Conservation (phyloP, 1,139 yeast species). For the Sugiyamaella neomexicana region DNA sequence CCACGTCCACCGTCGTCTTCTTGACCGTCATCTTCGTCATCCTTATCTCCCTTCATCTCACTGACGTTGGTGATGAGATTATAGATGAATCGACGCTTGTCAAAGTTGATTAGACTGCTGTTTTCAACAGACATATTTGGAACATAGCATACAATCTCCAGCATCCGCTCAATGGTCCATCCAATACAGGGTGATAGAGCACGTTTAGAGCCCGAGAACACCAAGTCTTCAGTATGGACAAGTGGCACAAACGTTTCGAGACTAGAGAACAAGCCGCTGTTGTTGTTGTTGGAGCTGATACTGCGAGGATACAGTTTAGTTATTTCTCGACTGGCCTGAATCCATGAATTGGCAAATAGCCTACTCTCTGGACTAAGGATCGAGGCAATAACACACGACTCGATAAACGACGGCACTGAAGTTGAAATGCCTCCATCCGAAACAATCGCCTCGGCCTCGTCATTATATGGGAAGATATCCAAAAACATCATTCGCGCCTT, state of each 20-base stretch:
- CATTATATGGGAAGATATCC: constrained; percentile 54
- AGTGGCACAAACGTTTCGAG: constrained; percentile 46
- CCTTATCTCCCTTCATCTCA: constrained; percentile 40
- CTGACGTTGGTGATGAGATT: constrained; percentile 53
- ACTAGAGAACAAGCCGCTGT: constrained; percentile 19
- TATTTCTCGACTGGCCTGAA: constrained; percentile 50
- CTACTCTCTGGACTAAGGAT: constrained; percentile 81
- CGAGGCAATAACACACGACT: constrained; percentile 74
- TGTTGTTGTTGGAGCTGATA: constrained; percentile 3
- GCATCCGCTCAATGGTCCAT: constrained; percentile 61
- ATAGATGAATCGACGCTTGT: constrained; percentile 63
- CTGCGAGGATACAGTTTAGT: constrained; percentile 25
- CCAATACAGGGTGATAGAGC: constrained; percentile 81
- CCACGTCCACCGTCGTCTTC: constrained; percentile 24
- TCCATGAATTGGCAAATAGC: constrained; percentile 64
- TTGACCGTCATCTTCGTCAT: constrained; percentile 11
- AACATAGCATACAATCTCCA: constrained; percentile 65
- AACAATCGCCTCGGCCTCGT: constrained; percentile 20
- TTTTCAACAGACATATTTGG: constrained; percentile 66
- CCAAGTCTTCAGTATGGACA: constrained; percentile 29
- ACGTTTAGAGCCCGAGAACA: constrained; percentile 22
- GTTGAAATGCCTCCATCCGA: constrained; percentile 43
- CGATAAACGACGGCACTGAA: constrained; percentile 81
- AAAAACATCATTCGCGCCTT: constrained; percentile 64
- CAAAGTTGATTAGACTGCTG: constrained; percentile 61